Evolutionary conservation across 495 filamentous ascomycete species (phyloP), one percentile per base, ranked within the genome.

Genomic region (Stereocaulon alpinum): DNA sequence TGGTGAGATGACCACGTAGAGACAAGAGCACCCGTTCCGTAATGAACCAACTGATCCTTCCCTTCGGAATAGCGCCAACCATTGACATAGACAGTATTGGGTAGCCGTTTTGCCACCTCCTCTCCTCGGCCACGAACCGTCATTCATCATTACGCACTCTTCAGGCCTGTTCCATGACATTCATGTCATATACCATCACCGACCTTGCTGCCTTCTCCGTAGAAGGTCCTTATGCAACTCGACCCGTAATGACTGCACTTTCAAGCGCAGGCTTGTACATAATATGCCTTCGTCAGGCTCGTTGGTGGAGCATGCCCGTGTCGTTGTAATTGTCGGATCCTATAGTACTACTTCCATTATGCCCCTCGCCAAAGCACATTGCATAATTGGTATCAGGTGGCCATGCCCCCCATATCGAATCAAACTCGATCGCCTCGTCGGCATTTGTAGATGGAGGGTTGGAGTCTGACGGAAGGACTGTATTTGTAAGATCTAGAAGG

Each of bases 381-480:
- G 43, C 30, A n/a, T 24, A 42, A 18, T 45, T 47, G 15, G 18
- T 41, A 22, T 47, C 40, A 17, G 48, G 22, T 5, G 57, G 57
- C 57, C 57, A 53, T 18, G 30, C 0, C 6, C 9, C 70, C 81
- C 79, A 83, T 45, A 83, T 61, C n/a, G 68, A 70, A 59, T 82
- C 78, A 43, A 84, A 80, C 43, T 82, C 76, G 53, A 82, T 77
- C 52, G 77, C 74, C 18, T 74, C 70, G 37, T 80, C 77, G 14
- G 66, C 62, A 11, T 69, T 68, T 9, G 67, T 48, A 6, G 76
- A 75, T 40, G 76, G 75, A 12, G 72, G 72, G 14, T 76, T 76
- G 42, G 68, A 73, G 30, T 68, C 68, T 11, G 72, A 65, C 5
- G 75, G 72, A 45, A 76, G 70, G 0, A 76, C 73, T 1, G 74